phyloP scores from a whole-genome alignment of 768 basidiomycete genomes.

The Lactarius psammicola region DNA sequence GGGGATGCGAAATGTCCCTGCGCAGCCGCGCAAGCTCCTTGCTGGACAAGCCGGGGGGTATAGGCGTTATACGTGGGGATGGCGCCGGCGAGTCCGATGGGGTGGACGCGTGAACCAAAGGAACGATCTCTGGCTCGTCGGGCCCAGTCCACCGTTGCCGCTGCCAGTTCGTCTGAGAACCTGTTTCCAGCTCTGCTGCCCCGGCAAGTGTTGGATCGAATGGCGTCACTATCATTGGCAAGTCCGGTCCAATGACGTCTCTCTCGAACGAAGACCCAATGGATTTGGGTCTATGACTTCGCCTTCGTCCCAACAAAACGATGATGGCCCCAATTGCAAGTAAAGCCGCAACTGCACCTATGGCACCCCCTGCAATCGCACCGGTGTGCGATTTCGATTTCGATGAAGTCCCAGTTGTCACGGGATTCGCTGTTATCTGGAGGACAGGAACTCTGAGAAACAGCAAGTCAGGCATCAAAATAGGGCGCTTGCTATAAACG shows the following conservation, averaged over 20 bases:
- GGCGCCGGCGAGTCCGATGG: no score
- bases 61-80: background rate
- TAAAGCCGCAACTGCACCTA: background rate
- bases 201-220: background rate
- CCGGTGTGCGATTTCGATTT: background rate
- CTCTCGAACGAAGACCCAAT: background rate
- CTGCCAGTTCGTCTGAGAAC: no score
- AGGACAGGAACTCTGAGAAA: background rate
- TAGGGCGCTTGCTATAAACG: background rate
- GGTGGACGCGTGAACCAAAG: no score
- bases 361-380: background rate
- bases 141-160: no score
- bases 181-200: background rate
- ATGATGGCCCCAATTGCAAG: background rate
- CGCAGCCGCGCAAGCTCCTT: conserved; percentile 22
- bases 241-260: background rate
- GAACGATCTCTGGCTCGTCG: no score
- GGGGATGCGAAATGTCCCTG: no score
- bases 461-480: background rate
- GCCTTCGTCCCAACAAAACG: background rate
- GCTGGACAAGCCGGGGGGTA: conserved; percentile 5
- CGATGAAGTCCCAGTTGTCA: background rate
- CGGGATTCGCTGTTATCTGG: background rate
- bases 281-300: background rate
- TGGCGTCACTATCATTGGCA: background rate